These are phyloP conservation scores for Ceratopteris richardii DNA, from an alignment of 75 land plant species.

Conservation along the genomic window DNA sequence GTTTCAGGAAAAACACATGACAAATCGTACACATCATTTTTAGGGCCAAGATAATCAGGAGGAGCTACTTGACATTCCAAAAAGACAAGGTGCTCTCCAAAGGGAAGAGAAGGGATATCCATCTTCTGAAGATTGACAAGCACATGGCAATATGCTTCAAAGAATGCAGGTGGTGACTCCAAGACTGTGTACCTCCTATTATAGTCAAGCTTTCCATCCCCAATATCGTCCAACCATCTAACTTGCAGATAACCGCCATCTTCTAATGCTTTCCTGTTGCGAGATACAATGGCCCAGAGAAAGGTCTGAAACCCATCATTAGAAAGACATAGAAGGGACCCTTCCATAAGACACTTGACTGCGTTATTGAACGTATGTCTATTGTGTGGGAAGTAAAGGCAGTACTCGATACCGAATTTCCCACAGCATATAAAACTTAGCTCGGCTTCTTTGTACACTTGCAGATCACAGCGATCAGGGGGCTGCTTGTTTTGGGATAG, in stretches of 20 bases:
- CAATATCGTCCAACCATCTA: background rate
- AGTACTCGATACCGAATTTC: background rate
- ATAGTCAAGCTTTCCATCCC: background rate
- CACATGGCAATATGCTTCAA: constrained; percentile 32
- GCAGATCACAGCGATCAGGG: background rate
- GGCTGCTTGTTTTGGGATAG: background rate
- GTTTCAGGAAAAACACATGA: background rate
- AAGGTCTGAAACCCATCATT: constrained; percentile 19
- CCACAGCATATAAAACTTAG: background rate
- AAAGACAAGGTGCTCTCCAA: constrained; percentile 15
- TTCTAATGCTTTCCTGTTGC: background rate
- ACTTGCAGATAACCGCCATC: background rate
- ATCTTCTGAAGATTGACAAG: constrained; percentile 14
- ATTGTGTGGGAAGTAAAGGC: background rate
- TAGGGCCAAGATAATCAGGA: constrained; percentile 11
- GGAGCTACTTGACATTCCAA: constrained; percentile 10
- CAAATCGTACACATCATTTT: constrained; percentile 1
- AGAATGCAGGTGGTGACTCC: constrained; percentile 27
- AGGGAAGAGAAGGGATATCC: constrained; percentile 14
- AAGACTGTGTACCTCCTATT: constrained; percentile 14
- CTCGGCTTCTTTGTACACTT: background rate
- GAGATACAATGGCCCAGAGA: constrained; percentile 15
- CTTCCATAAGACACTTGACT: constrained; percentile 19
- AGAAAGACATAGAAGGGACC: constrained; percentile 24
- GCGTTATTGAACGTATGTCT: background rate